Evolutionary conservation across 2,329 filamentous ascomycete species (phyloP).

Genomic region (Acrocalymma vagum): DNA sequence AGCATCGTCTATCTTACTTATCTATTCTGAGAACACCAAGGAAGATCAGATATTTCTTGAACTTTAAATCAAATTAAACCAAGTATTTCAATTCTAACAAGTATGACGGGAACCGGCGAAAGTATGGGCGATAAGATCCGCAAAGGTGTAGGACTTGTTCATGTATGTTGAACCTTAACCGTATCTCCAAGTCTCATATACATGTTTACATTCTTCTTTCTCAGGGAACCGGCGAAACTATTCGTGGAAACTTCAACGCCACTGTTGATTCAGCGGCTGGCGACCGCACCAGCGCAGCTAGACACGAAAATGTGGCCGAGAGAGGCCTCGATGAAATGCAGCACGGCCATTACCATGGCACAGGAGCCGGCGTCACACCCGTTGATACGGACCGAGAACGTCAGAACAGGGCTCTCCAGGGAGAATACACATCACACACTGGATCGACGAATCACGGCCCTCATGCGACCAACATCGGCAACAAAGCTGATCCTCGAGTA

Average conservation of each 20-base stretch:
- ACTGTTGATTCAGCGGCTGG: constrained; percentile 43
- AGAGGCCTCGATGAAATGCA: constrained; percentile 46
- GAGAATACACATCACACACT: constrained; percentile 24
- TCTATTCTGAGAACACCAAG: too few relatives aligned
- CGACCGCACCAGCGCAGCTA: constrained; percentile 35
- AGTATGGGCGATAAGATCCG: constrained; percentile 41
- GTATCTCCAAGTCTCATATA: not conserved
- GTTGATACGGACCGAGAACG: constrained; percentile 34
- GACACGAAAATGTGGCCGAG: constrained; percentile 40
- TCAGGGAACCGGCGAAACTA: constrained; percentile 49
- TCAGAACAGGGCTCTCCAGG: constrained; percentile 26
- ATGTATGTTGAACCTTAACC: constrained; percentile 29
- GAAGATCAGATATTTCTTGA: too few relatives aligned
- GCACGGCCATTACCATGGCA: constrained; percentile 39
- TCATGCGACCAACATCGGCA: constrained; percentile 39
- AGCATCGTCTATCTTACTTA: too few relatives aligned
- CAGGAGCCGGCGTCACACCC: constrained; percentile 38
- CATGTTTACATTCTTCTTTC: constrained; percentile 22
- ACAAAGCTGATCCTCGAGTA: constrained; percentile 42
- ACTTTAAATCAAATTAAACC: too few relatives aligned
- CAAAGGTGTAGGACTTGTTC: constrained; percentile 44
- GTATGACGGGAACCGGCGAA: constrained; percentile 35
- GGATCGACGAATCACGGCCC: constrained; percentile 41
- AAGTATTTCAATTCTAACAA: constrained; percentile 3
- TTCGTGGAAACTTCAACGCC: constrained; percentile 48